Conservation (phyloP, 2,329 filamentous ascomycete species). For the Pseudocercospora cruenta region DNA sequence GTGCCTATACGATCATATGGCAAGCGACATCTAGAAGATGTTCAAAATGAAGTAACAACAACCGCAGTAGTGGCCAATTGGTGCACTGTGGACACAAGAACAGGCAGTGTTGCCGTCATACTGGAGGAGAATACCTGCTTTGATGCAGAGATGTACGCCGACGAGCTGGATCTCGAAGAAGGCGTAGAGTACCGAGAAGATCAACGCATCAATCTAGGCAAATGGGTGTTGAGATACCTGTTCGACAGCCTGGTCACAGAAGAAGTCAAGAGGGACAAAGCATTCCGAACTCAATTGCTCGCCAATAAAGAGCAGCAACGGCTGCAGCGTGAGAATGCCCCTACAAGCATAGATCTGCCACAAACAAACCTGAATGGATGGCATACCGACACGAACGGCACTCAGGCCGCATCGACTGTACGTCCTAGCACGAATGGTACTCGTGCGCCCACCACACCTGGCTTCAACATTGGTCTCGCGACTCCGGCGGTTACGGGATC, state of each 20-base stretch:
- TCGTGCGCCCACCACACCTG: slow-evolving; percentile 67
- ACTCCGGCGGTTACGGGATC: slow-evolving; percentile 40
- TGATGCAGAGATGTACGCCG: slow-evolving; percentile 95
- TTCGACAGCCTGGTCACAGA: slow-evolving; percentile 89
- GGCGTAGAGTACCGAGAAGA: slow-evolving; percentile 85
- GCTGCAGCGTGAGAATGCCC: slow-evolving; percentile 60
- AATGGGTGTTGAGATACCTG: slow-evolving; percentile 92
- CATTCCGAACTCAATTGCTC: slow-evolving; percentile 70
- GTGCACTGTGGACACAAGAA: slow-evolving; percentile 94
- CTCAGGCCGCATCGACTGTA: slow-evolving; percentile 53
- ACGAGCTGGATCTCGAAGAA: slow-evolving; percentile 76
- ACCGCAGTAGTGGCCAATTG: slow-evolving; percentile 88
- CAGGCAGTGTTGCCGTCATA: slow-evolving; percentile 86
- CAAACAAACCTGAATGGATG: slow-evolving; percentile 44
- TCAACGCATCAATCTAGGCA: slow-evolving; percentile 93
- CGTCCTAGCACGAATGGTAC: slow-evolving; percentile 69
- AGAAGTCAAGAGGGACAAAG: slow-evolving; percentile 80
- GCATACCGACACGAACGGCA: slow-evolving; percentile 41
- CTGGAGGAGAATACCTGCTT: slow-evolving; percentile 96
- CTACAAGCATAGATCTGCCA: slow-evolving; percentile 64
- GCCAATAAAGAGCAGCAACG: slow-evolving; percentile 61
- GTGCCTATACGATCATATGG: slow-evolving; percentile 88
- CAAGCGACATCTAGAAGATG: slow-evolving; percentile 90
- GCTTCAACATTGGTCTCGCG: slow-evolving; percentile 71
- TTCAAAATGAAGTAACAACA: slow-evolving; percentile 81